Evolutionary conservation across 805 yeast genomes (phyloP).

Genomic region (Schwanniomyces sp.): DNA sequence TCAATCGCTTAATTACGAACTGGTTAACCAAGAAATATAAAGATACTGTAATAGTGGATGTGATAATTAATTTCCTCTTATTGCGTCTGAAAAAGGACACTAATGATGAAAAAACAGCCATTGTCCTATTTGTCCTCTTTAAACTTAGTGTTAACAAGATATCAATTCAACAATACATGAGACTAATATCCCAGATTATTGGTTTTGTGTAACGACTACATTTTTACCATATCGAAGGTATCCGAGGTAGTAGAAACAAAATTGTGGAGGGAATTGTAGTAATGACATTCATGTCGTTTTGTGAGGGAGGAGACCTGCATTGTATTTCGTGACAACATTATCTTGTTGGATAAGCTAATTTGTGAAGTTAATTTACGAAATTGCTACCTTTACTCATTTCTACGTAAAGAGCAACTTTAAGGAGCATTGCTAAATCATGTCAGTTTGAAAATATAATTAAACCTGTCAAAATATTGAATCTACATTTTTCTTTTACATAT

Average conservation of each 20-base stretch:
- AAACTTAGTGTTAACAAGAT: background rate
- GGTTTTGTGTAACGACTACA: background rate
- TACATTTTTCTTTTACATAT: too few relatives aligned
- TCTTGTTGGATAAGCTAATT: too few relatives aligned
- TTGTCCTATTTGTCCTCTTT: constrained; percentile 6
- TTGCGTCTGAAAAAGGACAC: constrained; percentile 41
- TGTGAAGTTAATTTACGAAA: too few relatives aligned
- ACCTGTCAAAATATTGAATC: too few relatives aligned
- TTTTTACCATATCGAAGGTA: background rate
- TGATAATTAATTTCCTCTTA: constrained; percentile 32
- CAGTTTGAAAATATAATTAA: too few relatives aligned
- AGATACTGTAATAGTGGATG: constrained; percentile 35
- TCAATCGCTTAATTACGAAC: constrained; percentile 36
- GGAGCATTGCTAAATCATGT: too few relatives aligned
- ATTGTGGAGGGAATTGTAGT: background rate
- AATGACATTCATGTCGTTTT: background rate
- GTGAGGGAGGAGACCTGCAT: too few relatives aligned
- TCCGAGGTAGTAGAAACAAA: background rate
- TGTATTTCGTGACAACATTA: too few relatives aligned
- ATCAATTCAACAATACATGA: background rate
- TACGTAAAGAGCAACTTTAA: too few relatives aligned
- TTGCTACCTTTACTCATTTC: too few relatives aligned
- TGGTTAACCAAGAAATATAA: constrained; percentile 37
- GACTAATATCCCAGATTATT: background rate
- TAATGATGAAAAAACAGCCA: constrained; percentile 43